Evolutionary conservation across 1,139 yeast species (phyloP).

Genomic region (Pichia sp.): DNA sequence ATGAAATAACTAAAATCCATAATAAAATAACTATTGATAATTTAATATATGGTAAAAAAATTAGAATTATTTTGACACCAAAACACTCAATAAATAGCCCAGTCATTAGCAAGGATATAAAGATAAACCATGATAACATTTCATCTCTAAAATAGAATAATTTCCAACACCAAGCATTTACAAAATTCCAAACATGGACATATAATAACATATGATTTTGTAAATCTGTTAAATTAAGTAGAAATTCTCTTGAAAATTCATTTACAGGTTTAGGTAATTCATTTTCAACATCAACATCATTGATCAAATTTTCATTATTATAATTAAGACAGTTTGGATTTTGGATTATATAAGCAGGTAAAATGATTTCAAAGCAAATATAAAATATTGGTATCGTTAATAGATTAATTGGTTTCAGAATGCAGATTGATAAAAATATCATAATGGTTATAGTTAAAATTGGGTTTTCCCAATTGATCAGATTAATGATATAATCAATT

Average conservation of each 20-base stretch:
- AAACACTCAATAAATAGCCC: conserved; percentile 29
- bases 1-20: conserved; percentile 45
- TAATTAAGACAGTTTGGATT: conserved; percentile 31
- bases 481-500: conserved; percentile 48
- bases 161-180: conserved; percentile 43
- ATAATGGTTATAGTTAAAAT: conserved; percentile 55
- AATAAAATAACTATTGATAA: conserved; percentile 34
- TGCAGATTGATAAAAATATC: conserved; percentile 47
- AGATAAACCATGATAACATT: conserved; percentile 50
- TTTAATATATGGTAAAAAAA: conserved; percentile 38
- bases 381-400: conserved; percentile 49
- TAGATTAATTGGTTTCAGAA: conserved; percentile 57
- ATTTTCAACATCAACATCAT: conserved; percentile 25
- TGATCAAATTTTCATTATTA: conserved; percentile 25
- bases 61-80: conserved; percentile 17
- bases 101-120: conserved; percentile 29
- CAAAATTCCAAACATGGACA: conserved; percentile 55
- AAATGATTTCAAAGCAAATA: conserved; percentile 49
- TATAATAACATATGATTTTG: conserved; percentile 78
- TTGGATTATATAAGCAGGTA: conserved; percentile 59
- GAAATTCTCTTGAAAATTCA: conserved; percentile 71
- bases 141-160: conserved; percentile 66
- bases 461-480: conserved; percentile 62
- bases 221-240: conserved; percentile 72
- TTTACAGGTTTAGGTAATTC: conserved; percentile 68